A percentile compares a stretch with the other conserved stretches of the same genome.
Conservation (phyloP, 768 basidiomycete genomes). For the Jaapia argillacea region DNA sequence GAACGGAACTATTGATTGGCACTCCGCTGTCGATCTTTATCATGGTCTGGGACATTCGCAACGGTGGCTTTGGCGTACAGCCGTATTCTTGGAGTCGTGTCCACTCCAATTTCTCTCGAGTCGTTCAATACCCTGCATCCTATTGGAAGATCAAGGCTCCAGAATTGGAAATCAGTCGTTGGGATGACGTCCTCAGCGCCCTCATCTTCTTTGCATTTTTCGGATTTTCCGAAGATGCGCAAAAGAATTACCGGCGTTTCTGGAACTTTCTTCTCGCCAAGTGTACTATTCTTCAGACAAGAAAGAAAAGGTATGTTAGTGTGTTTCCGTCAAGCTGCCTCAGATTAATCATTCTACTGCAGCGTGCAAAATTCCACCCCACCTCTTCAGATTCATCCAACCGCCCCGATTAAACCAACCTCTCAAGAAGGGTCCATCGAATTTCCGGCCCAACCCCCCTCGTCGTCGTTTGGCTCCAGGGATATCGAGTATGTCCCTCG, state of each 20-base stretch:
- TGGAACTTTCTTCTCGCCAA: too few species aligned
- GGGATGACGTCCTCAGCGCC: slow-evolving; percentile 16
- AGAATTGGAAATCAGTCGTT: slow-evolving; percentile 12
- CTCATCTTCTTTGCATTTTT: slow-evolving; percentile 31
- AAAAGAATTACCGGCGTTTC: slow-evolving; percentile 20
- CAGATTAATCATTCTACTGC: too few species aligned
- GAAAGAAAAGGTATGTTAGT: too few species aligned
- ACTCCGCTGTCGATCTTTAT: slow-evolving; percentile 14
- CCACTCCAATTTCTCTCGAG: slow-evolving; percentile 22
- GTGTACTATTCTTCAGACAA: too few species aligned
- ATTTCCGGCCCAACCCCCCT: too few species aligned
- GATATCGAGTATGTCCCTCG: too few species aligned
- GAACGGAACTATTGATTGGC: slow-evolving; percentile 16
- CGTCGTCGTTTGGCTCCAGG: too few species aligned
- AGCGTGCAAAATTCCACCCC: too few species aligned
- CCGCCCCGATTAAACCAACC: too few species aligned
- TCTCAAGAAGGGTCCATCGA: too few species aligned
- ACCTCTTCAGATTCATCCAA: too few species aligned
- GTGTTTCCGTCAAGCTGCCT: too few species aligned
- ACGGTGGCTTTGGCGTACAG: slow-evolving; percentile 5
- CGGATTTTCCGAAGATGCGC: slow-evolving; percentile 24
- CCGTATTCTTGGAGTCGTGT: slow-evolving; percentile 26
- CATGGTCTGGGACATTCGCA: slow-evolving; percentile 12
- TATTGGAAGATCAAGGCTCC: slow-evolving; percentile 24
- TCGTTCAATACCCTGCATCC: slow-evolving; percentile 11